Base-by-base conservation (phyloP, 2,329 filamentous ascomycete species). In the Thielaviopsis musarum region DNA sequence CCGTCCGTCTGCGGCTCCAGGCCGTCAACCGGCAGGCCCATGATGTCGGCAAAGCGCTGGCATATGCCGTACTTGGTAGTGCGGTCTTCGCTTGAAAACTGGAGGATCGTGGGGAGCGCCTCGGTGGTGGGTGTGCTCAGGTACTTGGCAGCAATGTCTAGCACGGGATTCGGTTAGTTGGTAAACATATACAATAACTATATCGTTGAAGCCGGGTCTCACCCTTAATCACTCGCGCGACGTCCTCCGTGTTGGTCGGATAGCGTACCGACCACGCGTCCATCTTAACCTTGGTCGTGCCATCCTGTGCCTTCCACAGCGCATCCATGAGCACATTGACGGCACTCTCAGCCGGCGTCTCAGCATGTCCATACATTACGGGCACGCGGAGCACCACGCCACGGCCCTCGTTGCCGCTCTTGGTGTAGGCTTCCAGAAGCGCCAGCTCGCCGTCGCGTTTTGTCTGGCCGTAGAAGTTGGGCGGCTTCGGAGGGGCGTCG, bases 51-150 rank as follows among this genome's bases (percentile, higher is more conserved):
- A 67, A 95, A 84, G 10, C 78, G 73, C 71, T 88, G 74, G 69
- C 87, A 91, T 59, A 96, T 95, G 69, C 91, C 83, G 70, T 91
- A 94, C 73, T 95, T 95, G 54, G 90, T 95, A 75, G 84, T 87
- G 64, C 77, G 80, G 65, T 95, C 87, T 70, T 95, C 88, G 53
- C 88, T 89, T 2, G 85, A 88, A 72, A 95, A 95, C 59, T 96
- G 90, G 19, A 95, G 75, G 52, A 90, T 79, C 28, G 68, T 73
- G 0, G 90, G 90, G 48, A 95, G 72, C 17, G 73, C 67, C 12
- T 73, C 69, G 56, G 75, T 72, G 45, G 78, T 73, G 48, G 69
- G 66, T 13, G 74, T 70, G 3, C 69, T 70, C 58, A 85, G 73
- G 66, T 91, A 93, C 66, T 86, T 83, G 62, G 75, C 76, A 1